Evolutionary conservation across 2,329 filamentous ascomycete genomes (phyloP), one percentile per base, ranked within the genome.

Genomic region (Amesomyces nigricolor): DNA sequence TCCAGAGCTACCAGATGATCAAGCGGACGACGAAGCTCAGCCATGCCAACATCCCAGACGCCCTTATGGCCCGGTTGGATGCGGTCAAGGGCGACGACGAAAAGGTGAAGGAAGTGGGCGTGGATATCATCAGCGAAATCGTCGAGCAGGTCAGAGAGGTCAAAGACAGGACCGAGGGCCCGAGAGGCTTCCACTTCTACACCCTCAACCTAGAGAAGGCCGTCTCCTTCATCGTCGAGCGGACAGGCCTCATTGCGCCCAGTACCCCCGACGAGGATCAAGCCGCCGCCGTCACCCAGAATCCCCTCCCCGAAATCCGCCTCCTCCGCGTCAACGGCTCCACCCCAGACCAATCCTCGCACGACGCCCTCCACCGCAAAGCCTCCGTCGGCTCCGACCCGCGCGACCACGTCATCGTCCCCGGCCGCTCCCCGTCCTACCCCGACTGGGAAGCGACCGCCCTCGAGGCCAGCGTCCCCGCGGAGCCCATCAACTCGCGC

Each of bases 1-100:
- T 99, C 51, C 94, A 99, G 73, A 95, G 89, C 72, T 97, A 95
- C 72, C 89, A 95, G 70, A 97, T 96, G 76, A 83, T 99, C 65
- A 90, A 90, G 66, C 79, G 94, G 60, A 96, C 92, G 32, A 92
- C 91, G 22, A 99, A 97, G 73, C 80, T 99, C 43, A 96, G 91
- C 69, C 91, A 96, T 70, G 92, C 91, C 47, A 85, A 81, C 59
- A 78, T 97, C 44, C 94, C 94, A 0, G 74, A 80, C 1, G 72
- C 79, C 13, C 80, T 96, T 30, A 77, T 92, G 67, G 75, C 78
- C 11, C 83, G 88, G 22, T 75, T 94, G 42, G 85, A 90, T 60
- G 78, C 77, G 0, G 87, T 91, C 44, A 89, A 85, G 70, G 83
- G 83, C 39, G 88, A 94, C 61, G 89, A 94, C 65, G 88, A 91